Evolutionary conservation across 1,139 yeast genomes (phyloP).

Genomic region (Yamadazyma mexicana): DNA sequence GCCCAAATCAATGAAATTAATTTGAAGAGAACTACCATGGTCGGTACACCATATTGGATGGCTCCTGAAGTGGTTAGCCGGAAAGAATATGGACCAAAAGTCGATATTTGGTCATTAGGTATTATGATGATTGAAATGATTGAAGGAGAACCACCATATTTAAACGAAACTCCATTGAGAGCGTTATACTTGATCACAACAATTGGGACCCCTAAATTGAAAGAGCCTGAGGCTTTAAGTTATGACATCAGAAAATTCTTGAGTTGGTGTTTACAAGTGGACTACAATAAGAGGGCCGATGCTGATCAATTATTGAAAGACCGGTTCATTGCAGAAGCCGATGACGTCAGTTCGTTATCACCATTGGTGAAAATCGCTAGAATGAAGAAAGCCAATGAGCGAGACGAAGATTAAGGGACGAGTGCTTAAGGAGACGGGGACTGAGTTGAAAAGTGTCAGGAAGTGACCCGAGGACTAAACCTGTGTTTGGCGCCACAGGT

Average conservation of each 20-base stretch:
- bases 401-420: constrained; percentile 8
- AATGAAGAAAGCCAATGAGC: constrained; percentile 44
- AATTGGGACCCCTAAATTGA: constrained; percentile 90
- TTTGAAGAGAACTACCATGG: constrained; percentile 92
- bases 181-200: constrained; percentile 93
- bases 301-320: constrained; percentile 75
- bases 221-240: constrained; percentile 83
- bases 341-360: constrained; percentile 70
- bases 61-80: constrained; percentile 97
- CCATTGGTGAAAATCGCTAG: constrained; percentile 89
- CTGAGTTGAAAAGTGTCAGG: too few relatives aligned
- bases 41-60: constrained; percentile 99
- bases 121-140: constrained; percentile 97
- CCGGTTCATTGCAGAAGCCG: constrained; percentile 71
- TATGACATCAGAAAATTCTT: constrained; percentile 66
- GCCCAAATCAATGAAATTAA: constrained; percentile 91
- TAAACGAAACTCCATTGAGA: constrained; percentile 89
- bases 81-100: constrained; percentile 95
- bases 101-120: constrained; percentile 96
- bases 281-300: constrained; percentile 78
- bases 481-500: too few relatives aligned
- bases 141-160: constrained; percentile 97
- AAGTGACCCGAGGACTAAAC: too few relatives aligned
- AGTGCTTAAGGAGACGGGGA: not conserved
- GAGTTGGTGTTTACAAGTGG: constrained; percentile 80